Percentiles rank a stretch among this genome's conserved stretches.
These are phyloP conservation scores for Sicyos baderoa DNA, from an alignment of 306 rosid species.

Conservation along the genomic window DNA sequence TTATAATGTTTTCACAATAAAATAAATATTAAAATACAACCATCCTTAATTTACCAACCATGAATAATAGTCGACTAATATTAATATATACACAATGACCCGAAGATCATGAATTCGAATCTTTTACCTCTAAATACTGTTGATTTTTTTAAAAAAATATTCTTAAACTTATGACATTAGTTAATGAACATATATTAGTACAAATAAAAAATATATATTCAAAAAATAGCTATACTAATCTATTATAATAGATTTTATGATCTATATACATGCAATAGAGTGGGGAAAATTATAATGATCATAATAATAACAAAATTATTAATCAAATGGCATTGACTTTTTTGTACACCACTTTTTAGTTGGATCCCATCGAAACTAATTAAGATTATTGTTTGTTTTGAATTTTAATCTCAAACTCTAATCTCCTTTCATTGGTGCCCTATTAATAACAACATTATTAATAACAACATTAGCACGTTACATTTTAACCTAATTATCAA, in stretches of 20 bases:
- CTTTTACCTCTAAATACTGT: too few species aligned
- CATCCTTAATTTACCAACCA: too few species aligned
- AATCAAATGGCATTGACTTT: constrained; percentile 14
- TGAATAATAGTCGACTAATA: too few species aligned
- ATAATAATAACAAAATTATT: too few species aligned
- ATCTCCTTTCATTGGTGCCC: background rate
- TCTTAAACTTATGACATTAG: too few species aligned
- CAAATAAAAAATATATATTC: too few species aligned
- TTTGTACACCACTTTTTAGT: background rate
- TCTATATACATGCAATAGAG: background rate
- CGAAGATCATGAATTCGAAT: too few species aligned
- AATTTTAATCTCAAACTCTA: background rate
- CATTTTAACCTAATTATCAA: background rate
- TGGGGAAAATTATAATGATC: background rate
- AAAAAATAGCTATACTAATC: background rate
- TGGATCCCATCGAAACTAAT: background rate
- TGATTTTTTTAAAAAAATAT: too few species aligned
- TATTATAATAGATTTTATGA: background rate
- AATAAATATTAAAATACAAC: too few species aligned
- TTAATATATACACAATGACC: too few species aligned
- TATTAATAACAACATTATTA: background rate
- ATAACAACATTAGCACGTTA: background rate
- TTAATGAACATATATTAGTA: too few species aligned
- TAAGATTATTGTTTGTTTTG: background rate
- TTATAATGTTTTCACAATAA: background rate